Conservation (phyloP, 2,329 filamentous ascomycete genomes). For the Aspergillus sp. region DNA sequence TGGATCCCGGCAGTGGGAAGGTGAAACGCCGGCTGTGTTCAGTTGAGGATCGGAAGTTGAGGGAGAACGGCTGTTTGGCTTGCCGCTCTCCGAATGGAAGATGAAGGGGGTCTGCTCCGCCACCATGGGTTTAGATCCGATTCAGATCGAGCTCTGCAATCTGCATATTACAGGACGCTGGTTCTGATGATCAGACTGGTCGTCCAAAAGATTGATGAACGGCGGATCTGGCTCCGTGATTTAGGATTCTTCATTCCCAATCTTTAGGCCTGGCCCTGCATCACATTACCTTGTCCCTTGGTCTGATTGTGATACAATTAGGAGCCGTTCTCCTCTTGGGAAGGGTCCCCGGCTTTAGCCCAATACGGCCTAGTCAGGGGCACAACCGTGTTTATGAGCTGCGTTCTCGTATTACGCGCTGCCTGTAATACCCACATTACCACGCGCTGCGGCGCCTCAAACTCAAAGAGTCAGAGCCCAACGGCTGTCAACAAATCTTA, state of each 20-base stretch:
- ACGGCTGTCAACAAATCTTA: slow-evolving; percentile 4
- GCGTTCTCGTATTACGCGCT: background rate
- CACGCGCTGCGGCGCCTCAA: background rate
- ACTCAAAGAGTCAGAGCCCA: background rate
- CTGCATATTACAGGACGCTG: background rate
- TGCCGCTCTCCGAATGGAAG: background rate
- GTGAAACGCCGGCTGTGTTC: slow-evolving; percentile 6
- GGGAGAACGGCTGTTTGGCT: background rate
- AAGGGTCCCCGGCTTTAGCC: background rate
- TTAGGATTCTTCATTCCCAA: background rate
- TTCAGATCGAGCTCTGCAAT: slow-evolving; percentile 1
- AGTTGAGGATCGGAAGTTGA: background rate
- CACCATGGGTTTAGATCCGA: background rate
- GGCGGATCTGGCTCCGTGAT: background rate
- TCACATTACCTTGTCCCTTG: too few relatives aligned
- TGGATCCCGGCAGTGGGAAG: background rate
- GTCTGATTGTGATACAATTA: too few relatives aligned
- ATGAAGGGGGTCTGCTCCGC: background rate
- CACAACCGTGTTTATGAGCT: slow-evolving; percentile 1
- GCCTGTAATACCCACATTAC: background rate
- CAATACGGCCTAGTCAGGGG: slow-evolving; percentile 17
- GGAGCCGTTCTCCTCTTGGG: too few relatives aligned
- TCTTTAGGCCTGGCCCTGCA: too few relatives aligned
- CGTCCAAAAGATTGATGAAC: background rate
- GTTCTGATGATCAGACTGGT: background rate